These are phyloP conservation scores for Loxodes magnus DNA, from an alignment of 73 alveolate genomes.

Conservation along the genomic window DNA sequence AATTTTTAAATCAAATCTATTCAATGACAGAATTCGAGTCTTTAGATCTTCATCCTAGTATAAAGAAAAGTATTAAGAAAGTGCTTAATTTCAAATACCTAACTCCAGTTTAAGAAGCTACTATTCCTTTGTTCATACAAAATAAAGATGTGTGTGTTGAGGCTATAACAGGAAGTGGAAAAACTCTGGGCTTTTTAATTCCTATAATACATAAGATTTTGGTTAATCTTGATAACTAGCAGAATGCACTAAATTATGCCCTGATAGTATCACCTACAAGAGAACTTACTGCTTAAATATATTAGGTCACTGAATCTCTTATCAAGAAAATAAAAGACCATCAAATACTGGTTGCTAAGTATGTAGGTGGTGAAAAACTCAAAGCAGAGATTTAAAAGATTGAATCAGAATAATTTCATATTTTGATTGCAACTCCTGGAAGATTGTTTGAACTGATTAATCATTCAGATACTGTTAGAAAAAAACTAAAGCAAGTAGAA, in stretches of 20 bases:
- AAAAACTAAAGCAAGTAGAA: conserved; percentile 53
- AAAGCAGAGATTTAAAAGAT: conserved; percentile 56
- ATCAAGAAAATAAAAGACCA: conserved; percentile 15
- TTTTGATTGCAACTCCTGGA: conserved; percentile 95
- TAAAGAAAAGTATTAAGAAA: conserved; percentile 16
- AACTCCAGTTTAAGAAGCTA: conserved; percentile 71
- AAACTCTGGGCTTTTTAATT: conserved; percentile 76
- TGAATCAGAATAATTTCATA: conserved; percentile 69
- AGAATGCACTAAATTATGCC: conserved; percentile 34
- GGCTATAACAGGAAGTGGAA: conserved; percentile 98
- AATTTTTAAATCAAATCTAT: no score
- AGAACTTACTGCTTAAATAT: conserved; percentile 91
- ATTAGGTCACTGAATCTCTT: conserved; percentile 62
- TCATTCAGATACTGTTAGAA: conserved; percentile 40
- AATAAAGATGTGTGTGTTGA: conserved; percentile 78
- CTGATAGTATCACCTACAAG: conserved; percentile 94
- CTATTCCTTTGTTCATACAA: conserved; percentile 50
- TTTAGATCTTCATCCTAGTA: conserved; percentile 13
- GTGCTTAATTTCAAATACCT: conserved; percentile 34
- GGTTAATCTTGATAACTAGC: conserved; percentile 1
- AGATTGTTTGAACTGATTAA: conserved; percentile 84
- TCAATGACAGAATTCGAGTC: no score
- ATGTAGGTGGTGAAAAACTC: conserved; percentile 80
- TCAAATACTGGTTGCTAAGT: conserved; percentile 10
- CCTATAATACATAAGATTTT: conserved; percentile 11